Evolutionary conservation across 2,329 filamentous ascomycete genomes (phyloP), one percentile per base, ranked within the genome.

Genomic region (Epichloe coenophiala): DNA sequence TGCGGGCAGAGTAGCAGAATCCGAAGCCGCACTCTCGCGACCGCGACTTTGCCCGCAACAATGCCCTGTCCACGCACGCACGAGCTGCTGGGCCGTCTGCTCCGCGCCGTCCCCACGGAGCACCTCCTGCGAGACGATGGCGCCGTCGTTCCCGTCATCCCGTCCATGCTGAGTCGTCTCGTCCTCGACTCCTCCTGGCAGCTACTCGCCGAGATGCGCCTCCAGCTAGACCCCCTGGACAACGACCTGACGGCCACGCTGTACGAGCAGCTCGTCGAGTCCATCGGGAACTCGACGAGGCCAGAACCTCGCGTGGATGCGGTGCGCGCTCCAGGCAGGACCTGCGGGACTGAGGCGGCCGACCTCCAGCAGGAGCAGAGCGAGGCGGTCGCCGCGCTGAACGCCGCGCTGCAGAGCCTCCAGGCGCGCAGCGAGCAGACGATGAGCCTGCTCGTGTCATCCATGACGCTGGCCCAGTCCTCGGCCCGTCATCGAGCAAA

Each of bases 21-120:
- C 56, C 58, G 2, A 58, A 57, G 9, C 52, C 57, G 1, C 53
- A 57, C 8, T 47, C 51, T 4, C 55, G 48, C 33, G 57, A 63
- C 36, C 53, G 61, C 2, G 60, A 60, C 41, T 62, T 61, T 53
- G 60, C 61, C 0, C 51, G 60, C 3, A 63, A 63, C 39, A 60
- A 63, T 27, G 51, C 55, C 1, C 31, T 61, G 0, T 55, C 58
- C 0, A 63, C 60, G 0, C 17, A 17, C 17, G 17, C 45, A 53
- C 31, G 55, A 31, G 27, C 27, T 31, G 27, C 23, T 27, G 23
- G 23, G 23, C 23, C 23, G 23, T 23, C 23, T 23, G 23, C 23
- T 23, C 6, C 5, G 23, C 23, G 23, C 23, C 23, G 17, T 17
- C 17, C 17, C 17, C 17, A 17, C 17, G 17, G 17, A 17, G 17